These are phyloP conservation scores for Mycena haematopus DNA, from an alignment of 768 basidiomycete genomes.

Conservation along the genomic window DNA sequence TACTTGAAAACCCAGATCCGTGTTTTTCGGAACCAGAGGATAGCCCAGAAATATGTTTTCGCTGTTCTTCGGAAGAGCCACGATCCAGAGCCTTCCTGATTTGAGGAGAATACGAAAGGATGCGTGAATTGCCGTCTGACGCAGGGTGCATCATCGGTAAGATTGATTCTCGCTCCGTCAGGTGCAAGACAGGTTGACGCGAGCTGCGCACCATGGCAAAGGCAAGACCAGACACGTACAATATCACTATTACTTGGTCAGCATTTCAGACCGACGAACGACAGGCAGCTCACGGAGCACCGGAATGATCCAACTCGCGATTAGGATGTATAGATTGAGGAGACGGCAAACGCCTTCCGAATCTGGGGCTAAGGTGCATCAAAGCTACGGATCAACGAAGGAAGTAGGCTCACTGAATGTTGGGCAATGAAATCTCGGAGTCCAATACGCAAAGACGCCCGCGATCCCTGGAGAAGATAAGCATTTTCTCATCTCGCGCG, in stretches of 20 bases:
- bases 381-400: not conserved
- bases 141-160: slow-evolving; percentile 26
- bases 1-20: too few relatives aligned
- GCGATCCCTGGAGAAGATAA: slow-evolving; percentile 46
- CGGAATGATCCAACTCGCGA: slow-evolving; percentile 62
- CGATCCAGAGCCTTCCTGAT: not conserved
- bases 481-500: too few relatives aligned
- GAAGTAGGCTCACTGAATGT: slow-evolving; percentile 42
- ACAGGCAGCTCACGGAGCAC: slow-evolving; percentile 49
- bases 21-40: not conserved
- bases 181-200: slow-evolving; percentile 23
- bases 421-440: slow-evolving; percentile 50
- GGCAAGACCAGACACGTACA: slow-evolving; percentile 50
- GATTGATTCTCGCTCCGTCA: slow-evolving; percentile 27
- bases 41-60: slow-evolving; percentile 26
- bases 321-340: slow-evolving; percentile 53
- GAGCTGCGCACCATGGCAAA: slow-evolving; percentile 44
- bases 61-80: slow-evolving; percentile 11
- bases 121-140: not conserved
- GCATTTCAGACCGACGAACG: not conserved
- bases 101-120: slow-evolving; percentile 12
- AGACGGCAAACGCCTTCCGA: slow-evolving; percentile 53
- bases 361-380: slow-evolving; percentile 41
- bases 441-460: slow-evolving; percentile 48
- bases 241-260: slow-evolving; percentile 42